Evolutionary conservation across 2,329 filamentous ascomycete species (phyloP), one percentile per base, ranked within the genome.

Genomic region (Aaosphaeria pasadenensis): DNA sequence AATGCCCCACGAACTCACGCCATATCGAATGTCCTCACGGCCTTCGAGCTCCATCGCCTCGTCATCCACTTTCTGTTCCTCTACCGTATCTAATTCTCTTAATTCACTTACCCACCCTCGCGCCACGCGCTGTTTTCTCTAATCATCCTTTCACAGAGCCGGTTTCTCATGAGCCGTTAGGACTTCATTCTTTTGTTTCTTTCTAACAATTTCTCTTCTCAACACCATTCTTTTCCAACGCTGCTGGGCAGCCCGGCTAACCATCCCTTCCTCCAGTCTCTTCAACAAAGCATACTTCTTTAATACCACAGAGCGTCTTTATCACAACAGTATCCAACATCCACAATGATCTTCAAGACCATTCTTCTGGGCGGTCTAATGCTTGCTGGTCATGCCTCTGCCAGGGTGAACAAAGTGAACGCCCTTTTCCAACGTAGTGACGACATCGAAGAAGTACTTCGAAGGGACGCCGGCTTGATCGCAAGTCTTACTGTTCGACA

Each of bases 401-500:
- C 65, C 48, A 67, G 62, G 44, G 39, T 56, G 39, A 39, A 48
- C 29, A 43, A 55, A 31, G 53, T 63, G 51, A 57, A 62, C 51
- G 50, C 59, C 11, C 58, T 64, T 43, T 52, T 69, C 48, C 54
- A 56, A 53, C 58, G 58, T 35, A 57, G 57, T 42, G 52, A 66
- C 30, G 59, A 67, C 53, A 45, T 70, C 38, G 67, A 70, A 44
- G 51, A 62, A 11, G 53, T 58, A 35, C 58, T 70, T 47, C 64
- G 61, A 56, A 59, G 61, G 38, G 66, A 70, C 30, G 60, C 64
- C 30, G 57, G 59, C n/a, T 47, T 65, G 40, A 56, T 69, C 47
- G 67, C 66, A n/a, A 59, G 59, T 28, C 60, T 71, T 36, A 66
- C 63, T n/a, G 59, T 59, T 59, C 57, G 66, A 60, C 66, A 71